Conservation (phyloP, 2,329 filamentous ascomycete genomes). For the Aureobasidium sp. region DNA sequence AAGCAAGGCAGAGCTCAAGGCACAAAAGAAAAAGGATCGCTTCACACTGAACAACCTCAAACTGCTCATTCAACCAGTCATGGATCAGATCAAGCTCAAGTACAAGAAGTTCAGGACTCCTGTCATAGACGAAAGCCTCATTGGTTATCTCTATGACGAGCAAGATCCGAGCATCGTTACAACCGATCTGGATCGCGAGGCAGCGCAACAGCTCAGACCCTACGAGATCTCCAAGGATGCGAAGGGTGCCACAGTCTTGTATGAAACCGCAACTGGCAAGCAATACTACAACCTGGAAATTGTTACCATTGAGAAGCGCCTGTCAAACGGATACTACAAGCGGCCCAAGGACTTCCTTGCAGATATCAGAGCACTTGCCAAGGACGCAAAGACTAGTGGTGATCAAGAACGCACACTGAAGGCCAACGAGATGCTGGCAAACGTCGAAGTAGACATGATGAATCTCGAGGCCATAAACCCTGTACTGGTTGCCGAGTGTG, state of each 20-base stretch:
- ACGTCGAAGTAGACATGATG: constrained; percentile 88
- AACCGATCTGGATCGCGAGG: constrained; percentile 49
- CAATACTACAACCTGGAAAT: constrained; percentile 95
- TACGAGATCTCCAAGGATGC: constrained; percentile 74
- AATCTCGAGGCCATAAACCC: constrained; percentile 60
- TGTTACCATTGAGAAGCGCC: constrained; percentile 85
- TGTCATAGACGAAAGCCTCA: constrained; percentile 62
- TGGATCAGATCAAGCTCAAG: constrained; percentile 89
- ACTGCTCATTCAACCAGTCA: constrained; percentile 81
- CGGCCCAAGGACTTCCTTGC: constrained; percentile 80
- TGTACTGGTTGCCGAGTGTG: constrained; percentile 61
- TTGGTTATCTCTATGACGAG: constrained; percentile 78
- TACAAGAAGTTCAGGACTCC: constrained; percentile 83
- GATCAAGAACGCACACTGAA: constrained; percentile 76
- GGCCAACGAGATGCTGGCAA: constrained; percentile 82
- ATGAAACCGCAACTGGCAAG: constrained; percentile 66
- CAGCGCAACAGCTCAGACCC: constrained; percentile 54
- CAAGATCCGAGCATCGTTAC: constrained; percentile 59
- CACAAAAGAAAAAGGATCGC: constrained; percentile 70
- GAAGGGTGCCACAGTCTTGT: constrained; percentile 66
- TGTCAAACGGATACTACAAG: constrained; percentile 94
- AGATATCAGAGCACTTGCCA: constrained; percentile 76
- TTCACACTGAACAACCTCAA: constrained; percentile 81
- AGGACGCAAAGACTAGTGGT: constrained; percentile 73
- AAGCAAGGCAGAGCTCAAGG: constrained; percentile 71